phyloP scores from a whole-genome alignment of 2,329 filamentous ascomycete genomes.

The Aureobasidium pullulans region DNA sequence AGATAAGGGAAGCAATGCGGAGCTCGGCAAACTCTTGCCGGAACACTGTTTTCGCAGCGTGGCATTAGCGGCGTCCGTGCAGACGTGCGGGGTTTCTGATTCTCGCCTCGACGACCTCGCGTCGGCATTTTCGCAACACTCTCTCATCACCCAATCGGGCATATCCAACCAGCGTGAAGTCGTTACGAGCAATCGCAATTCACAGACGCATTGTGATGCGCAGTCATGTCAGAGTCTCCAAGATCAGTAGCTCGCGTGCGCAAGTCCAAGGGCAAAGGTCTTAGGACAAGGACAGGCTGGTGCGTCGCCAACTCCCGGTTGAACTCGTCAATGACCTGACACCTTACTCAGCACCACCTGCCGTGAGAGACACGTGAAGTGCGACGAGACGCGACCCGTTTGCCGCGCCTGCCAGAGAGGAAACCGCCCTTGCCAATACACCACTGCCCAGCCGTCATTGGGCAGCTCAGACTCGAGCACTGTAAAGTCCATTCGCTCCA shows the following conservation, averaged over 20 bases:
- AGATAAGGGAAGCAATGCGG: too few relatives aligned
- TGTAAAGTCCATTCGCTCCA: not conserved
- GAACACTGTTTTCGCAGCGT: too few relatives aligned
- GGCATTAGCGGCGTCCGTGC: too few relatives aligned
- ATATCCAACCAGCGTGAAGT: not conserved
- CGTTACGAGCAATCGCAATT: not conserved
- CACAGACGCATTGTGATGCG: not conserved
- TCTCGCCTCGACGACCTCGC: not conserved
- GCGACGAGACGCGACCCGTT: conserved; percentile 40
- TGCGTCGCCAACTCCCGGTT: not conserved
- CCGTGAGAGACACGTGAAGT: conserved; percentile 41
- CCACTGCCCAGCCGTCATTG: not conserved
- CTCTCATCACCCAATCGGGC: not conserved
- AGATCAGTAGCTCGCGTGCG: not conserved
- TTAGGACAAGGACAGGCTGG: not conserved
- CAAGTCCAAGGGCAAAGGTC: not conserved
- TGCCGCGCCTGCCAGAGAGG: conserved; percentile 40
- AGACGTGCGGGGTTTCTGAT: not conserved
- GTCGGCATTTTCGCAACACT: not conserved
- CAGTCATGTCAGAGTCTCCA: not conserved
- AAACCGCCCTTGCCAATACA: conserved; percentile 32
- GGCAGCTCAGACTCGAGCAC: conserved; percentile 14
- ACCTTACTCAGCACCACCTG: conserved; percentile 20
- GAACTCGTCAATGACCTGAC: not conserved
- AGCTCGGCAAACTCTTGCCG: too few relatives aligned